Conservation (phyloP, 78 protist genomes). For the Dictyostelium discoideum region DNA sequence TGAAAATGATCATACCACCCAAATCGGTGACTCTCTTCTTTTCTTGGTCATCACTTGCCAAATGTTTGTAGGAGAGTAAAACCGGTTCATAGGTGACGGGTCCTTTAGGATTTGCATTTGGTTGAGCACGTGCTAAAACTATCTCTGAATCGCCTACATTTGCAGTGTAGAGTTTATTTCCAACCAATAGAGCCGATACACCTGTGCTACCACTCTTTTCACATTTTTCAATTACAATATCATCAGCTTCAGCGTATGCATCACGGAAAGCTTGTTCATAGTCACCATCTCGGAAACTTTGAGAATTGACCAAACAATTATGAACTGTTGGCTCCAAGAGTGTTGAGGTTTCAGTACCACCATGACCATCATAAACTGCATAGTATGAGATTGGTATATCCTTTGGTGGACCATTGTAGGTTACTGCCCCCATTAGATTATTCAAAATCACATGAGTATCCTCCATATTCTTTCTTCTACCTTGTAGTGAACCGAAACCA, state of each 20-base stretch:
- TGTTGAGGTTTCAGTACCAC: conserved; percentile 69
- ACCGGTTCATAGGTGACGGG: conserved; percentile 22
- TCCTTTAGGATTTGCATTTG: not conserved
- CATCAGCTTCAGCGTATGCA: conserved; percentile 66
- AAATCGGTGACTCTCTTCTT: conserved; percentile 71
- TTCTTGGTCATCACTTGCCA: conserved; percentile 69
- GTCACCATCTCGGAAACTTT: conserved; percentile 11
- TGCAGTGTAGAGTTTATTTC: conserved; percentile 61
- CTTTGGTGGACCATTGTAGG: not conserved
- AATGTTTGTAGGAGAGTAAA: conserved; percentile 73
- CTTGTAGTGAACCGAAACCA: conserved; percentile 49
- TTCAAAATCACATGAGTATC: conserved; percentile 67
- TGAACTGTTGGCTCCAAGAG: conserved; percentile 68
- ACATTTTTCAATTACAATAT: conserved; percentile 43
- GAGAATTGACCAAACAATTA: conserved; percentile 39
- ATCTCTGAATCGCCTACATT: conserved; percentile 83
- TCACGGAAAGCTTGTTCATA: conserved; percentile 62
- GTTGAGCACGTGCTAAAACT: conserved; percentile 42
- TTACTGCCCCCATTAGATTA: conserved; percentile 12
- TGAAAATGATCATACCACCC: conserved; percentile 87
- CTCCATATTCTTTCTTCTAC: conserved; percentile 83
- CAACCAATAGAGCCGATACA: conserved; percentile 55
- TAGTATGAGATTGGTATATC: conserved; percentile 16
- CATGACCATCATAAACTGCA: conserved; percentile 89
- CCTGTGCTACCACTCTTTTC: conserved; percentile 78